Evolutionary conservation across 768 basidiomycete species (phyloP).

Genomic region (Pleurotus tuoliensis): DNA sequence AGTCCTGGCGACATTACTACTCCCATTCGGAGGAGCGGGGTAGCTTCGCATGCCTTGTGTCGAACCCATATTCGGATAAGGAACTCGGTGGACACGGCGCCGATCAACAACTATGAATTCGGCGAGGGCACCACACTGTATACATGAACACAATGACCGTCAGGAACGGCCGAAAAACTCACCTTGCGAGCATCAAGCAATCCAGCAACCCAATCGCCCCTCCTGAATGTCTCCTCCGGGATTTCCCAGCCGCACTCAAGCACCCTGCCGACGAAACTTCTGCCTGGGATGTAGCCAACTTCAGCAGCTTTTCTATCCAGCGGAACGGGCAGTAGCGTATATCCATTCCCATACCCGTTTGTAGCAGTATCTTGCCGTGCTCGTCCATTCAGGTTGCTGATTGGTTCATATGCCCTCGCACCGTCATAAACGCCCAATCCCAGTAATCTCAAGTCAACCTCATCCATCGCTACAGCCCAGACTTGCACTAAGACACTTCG

Average conservation of each 20-base stretch:
- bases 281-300: conserved; percentile 82
- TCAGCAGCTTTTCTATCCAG: conserved; percentile 22
- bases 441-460: conserved; percentile 65
- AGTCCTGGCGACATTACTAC: not conserved
- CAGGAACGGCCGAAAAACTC: conserved; percentile 17
- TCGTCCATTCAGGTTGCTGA: not conserved
- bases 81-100: conserved; percentile 69
- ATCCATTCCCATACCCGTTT: not conserved
- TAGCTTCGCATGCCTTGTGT: not conserved
- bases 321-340: not conserved
- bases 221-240: conserved; percentile 55
- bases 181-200: conserved; percentile 80
- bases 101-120: conserved; percentile 86
- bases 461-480: conserved; percentile 84
- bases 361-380: not conserved
- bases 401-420: not conserved
- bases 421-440: conserved; percentile 13
- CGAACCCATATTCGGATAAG: conserved; percentile 45
- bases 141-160: not conserved
- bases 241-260: conserved; percentile 84
- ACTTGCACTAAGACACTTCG: conserved; percentile 80
- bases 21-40: not conserved
- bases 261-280: conserved; percentile 82
- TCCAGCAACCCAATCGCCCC: conserved; percentile 88
- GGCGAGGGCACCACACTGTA: conserved; percentile 79